Percentiles rank a stretch among this genome's conserved stretches.
These are phyloP conservation scores for Plectranthus barbatus DNA, from an alignment of 257 asterid genomes.

Conservation along the genomic window DNA sequence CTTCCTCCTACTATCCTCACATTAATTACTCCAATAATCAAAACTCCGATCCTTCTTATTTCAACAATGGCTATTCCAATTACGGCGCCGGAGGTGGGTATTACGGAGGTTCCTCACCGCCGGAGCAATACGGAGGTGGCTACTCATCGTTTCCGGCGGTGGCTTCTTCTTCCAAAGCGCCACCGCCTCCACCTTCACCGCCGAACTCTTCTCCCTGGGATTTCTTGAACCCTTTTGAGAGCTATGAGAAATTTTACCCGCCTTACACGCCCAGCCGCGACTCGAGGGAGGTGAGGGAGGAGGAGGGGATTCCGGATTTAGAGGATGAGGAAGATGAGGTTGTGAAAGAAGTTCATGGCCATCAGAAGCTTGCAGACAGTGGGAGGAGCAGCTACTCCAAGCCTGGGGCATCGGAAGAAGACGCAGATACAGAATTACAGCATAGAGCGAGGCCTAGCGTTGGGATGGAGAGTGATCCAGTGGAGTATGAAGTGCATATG, in stretches of 20 bases:
- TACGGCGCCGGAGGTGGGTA: slow-evolving; percentile 39
- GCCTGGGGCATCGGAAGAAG: slow-evolving; percentile 35
- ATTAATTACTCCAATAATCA: slow-evolving; percentile 18
- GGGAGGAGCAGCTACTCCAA: slow-evolving; percentile 44
- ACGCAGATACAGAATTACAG: slow-evolving; percentile 37
- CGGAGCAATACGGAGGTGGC: slow-evolving; percentile 26
- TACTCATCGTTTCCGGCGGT: slow-evolving; percentile 23
- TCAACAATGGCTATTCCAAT: slow-evolving; percentile 23
- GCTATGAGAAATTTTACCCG: slow-evolving; percentile 54
- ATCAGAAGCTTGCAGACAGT: slow-evolving; percentile 58
- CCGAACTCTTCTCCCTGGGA: slow-evolving; percentile 83
- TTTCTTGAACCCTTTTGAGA: slow-evolving; percentile 81
- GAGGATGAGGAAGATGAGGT: slow-evolving; percentile 84
- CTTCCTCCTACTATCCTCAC: slow-evolving; percentile 38
- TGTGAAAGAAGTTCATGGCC: slow-evolving; percentile 78
- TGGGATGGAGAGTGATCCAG: slow-evolving; percentile 50
- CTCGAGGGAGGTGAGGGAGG: slow-evolving; percentile 82
- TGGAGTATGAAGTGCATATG: slow-evolving; percentile 77
- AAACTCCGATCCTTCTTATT: slow-evolving; percentile 20
- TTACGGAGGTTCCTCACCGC: slow-evolving; percentile 40
- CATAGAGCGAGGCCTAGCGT: slow-evolving; percentile 44
- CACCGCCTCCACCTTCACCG: slow-evolving; percentile 85
- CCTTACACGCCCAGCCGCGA: slow-evolving; percentile 66
- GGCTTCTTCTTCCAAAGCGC: slow-evolving; percentile 52
- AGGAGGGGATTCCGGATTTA: slow-evolving; percentile 95